Evolutionary conservation across 1,284 basidiomycete genomes (phyloP).

Genomic region (Puccinia coronata): DNA sequence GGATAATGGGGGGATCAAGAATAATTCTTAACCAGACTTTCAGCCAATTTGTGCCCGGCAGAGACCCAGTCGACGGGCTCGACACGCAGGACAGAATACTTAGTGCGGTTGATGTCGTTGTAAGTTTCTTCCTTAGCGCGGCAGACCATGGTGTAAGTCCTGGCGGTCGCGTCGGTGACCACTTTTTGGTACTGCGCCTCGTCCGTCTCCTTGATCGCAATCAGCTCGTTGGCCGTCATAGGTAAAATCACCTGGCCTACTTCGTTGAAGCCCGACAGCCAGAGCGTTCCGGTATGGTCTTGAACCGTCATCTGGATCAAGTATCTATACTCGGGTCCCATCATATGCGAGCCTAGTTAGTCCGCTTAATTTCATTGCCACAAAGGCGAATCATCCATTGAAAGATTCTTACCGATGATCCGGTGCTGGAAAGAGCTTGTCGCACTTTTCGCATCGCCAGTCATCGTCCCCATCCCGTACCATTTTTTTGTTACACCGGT

Average conservation of each 20-base stretch:
- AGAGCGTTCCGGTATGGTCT: conserved; percentile 83
- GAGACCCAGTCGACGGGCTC: conserved; percentile 35
- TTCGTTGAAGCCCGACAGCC: conserved; percentile 96
- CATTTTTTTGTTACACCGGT: conserved; percentile 90
- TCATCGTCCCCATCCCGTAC: conserved; percentile 66
- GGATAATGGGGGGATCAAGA: neutral
- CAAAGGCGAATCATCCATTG: too few species aligned
- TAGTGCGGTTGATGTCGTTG: conserved; percentile 29
- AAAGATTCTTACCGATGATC: conserved; percentile 72
- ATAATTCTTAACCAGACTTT: conserved; percentile 14
- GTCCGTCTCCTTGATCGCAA: conserved; percentile 28
- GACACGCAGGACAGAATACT: conserved; percentile 32
- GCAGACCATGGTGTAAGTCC: conserved; percentile 34
- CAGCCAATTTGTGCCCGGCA: conserved; percentile 27
- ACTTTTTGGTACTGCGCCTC: conserved; percentile 19
- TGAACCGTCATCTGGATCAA: conserved; percentile 84
- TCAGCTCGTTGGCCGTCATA: conserved; percentile 76
- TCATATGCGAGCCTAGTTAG: neutral
- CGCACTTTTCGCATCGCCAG: conserved; percentile 95
- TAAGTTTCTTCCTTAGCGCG: conserved; percentile 45
- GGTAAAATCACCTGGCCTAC: conserved; percentile 73
- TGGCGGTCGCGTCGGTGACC: conserved; percentile 28
- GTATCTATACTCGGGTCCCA: conserved; percentile 66
- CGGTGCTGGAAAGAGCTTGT: conserved; percentile 71
- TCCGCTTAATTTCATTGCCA: too few species aligned